Conservation (phyloP, 139 green algal species). For the Chlorella sp. region DNA sequence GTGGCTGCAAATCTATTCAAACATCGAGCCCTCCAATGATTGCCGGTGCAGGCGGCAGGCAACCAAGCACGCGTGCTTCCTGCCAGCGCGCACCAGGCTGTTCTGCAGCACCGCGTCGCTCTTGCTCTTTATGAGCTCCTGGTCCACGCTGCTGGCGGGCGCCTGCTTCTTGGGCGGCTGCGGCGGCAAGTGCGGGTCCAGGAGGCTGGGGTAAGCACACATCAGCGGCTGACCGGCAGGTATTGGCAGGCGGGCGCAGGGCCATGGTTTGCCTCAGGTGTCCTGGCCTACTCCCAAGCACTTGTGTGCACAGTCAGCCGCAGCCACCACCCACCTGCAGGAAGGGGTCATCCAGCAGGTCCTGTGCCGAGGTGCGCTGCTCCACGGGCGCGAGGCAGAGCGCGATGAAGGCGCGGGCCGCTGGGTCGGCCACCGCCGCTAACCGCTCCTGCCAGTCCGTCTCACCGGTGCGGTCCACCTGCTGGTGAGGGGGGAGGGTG, state of each 20-base stretch:
- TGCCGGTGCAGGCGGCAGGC: background rate
- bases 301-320: no score
- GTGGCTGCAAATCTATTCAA: background rate
- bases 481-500: background rate
- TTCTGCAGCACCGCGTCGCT: slow-evolving; percentile 18
- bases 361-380: slow-evolving; percentile 70
- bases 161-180: slow-evolving; percentile 22
- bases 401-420: slow-evolving; percentile 79
- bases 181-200: background rate
- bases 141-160: slow-evolving; percentile 1
- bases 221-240: no score
- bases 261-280: no score
- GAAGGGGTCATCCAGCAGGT: slow-evolving; percentile 92
- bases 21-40: no score
- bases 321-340: slow-evolving; percentile 41
- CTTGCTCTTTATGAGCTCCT: slow-evolving; percentile 18
- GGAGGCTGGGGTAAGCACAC: no score
- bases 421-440: slow-evolving; percentile 75
- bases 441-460: slow-evolving; percentile 55
- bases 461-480: slow-evolving; percentile 67
- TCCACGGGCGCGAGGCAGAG: slow-evolving; percentile 79
- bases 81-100: background rate
- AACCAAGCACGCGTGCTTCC: background rate
- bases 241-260: no score
- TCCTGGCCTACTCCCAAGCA: no score